These are phyloP conservation scores for Chamaenerion angustifolium DNA, from an alignment of 345 rosid species.

Conservation along the genomic window DNA sequence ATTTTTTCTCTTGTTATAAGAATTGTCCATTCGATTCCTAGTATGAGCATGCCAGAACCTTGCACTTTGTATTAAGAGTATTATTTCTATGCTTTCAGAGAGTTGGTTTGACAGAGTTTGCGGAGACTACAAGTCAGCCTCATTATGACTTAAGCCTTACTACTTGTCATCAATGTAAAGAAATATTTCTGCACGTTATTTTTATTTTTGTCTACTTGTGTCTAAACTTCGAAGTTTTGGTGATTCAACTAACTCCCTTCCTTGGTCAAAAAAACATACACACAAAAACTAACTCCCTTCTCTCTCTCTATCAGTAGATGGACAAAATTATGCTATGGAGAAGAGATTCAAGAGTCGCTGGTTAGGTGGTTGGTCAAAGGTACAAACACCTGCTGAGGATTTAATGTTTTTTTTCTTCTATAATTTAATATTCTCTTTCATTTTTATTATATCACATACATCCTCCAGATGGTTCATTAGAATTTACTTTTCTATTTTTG, in stretches of 20 bases:
- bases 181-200: neutral
- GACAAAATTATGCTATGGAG: slow-evolving; percentile 1
- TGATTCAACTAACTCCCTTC: neutral
- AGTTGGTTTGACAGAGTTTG: slow-evolving; percentile 1
- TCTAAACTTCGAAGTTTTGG: neutral
- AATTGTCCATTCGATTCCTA: neutral
- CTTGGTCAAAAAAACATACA: no score
- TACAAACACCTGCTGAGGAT: slow-evolving; percentile 12
- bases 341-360: slow-evolving; percentile 24
- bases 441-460: neutral
- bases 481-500: no score
- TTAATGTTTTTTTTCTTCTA: slow-evolving; percentile 3
- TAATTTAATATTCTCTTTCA: slow-evolving; percentile 3
- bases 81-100: slow-evolving; percentile 3
- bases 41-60: neutral
- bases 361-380: slow-evolving; percentile 25
- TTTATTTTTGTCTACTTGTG: neutral
- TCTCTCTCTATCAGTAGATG: slow-evolving; percentile 14
- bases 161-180: slow-evolving; percentile 3
- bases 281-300: neutral
- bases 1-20: neutral
- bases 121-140: slow-evolving; percentile 13
- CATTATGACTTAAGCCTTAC: slow-evolving; percentile 7
- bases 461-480: no score
- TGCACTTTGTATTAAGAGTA: neutral